Evolutionary conservation across 2,329 filamentous ascomycete genomes (phyloP), one percentile per base, ranked within the genome.

Genomic region (Dactylonectria estremocensis): DNA sequence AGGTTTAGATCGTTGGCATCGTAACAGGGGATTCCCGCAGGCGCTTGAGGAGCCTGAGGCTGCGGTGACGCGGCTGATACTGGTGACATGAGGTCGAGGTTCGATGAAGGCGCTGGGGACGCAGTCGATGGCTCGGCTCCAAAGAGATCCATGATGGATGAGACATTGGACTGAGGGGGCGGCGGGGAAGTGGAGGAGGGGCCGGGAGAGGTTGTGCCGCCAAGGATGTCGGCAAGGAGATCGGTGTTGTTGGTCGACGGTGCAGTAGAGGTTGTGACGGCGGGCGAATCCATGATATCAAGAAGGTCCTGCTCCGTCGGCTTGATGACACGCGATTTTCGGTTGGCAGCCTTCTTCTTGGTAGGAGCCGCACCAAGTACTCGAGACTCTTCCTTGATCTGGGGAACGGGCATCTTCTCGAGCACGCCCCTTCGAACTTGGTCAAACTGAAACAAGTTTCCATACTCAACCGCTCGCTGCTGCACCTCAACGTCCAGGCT

Each of bases 341-440:
- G 90, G 78, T 93, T 94, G 66, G 90, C 87, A 55, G 91, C 90
- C 80, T 89, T 91, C 70, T 88, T 86, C 75, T 92, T 89, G 80
- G 91, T 91, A 1, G 90, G 86, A 1, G 94, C 91, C 76, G 95
- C 93, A 49, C 95, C 95, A 18, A 99, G 86, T 3, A 98, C 95
- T 67, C 95, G 89, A 61, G 96, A 95, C 80, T 97, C 94, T 79
- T 99, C 96, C 72, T 95, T 94, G 77, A 99, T 98, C 80, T 98
- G 95, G 9, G 96, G 96, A 2, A 96, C 90, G 8, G 96, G 96
- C 97, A 99, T 99, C 80, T 96, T 97, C 83, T 99, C 96, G 11
- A 99, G 85, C 3, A 99, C 96, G 65, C 96, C 96, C 67, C 89
- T 89, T 61, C 95, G 91, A 64, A 99, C 93, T 67, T 94, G 87